Percentiles rank a stretch among this genome's conserved stretches.
These are phyloP conservation scores for Lipomyces oligophaga DNA, from an alignment of 805 yeast species.

Conservation along the genomic window DNA sequence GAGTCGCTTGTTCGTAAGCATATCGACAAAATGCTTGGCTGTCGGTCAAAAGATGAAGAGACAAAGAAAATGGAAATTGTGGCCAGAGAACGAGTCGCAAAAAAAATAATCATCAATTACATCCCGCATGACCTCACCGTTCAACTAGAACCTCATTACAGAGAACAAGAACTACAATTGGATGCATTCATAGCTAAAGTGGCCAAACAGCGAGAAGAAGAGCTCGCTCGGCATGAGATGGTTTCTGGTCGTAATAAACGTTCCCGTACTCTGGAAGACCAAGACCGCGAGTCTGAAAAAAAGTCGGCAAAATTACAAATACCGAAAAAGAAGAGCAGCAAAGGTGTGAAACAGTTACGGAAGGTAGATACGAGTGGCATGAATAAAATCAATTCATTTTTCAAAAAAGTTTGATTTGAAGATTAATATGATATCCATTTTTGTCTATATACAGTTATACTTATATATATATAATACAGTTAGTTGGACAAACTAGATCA, in stretches of 20 bases:
- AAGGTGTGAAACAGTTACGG: conserved; percentile 22
- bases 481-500: too few species aligned
- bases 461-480: too few species aligned
- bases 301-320: conserved; percentile 10
- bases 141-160: conserved; percentile 1
- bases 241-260: conserved; percentile 4
- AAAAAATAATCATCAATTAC: conserved; percentile 31
- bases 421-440: too few species aligned
- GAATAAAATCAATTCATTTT: conserved; percentile 37
- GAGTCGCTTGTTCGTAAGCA: conserved; percentile 8
- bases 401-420: too few species aligned
- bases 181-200: conserved; percentile 25
- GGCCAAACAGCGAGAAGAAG: conserved; percentile 23
- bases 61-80: conserved; percentile 16
- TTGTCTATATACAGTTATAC: too few species aligned
- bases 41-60: conserved; percentile 13
- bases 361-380: conserved; percentile 31
- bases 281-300: conserved; percentile 13
- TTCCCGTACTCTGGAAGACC: conserved; percentile 15
- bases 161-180: conserved; percentile 29
- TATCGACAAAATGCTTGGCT: conserved; percentile 14
- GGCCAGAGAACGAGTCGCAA: conserved; percentile 25
- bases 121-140: conserved; percentile 25
- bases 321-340: conserved; percentile 7
- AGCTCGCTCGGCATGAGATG: conserved; percentile 25